Percentiles rank a stretch among this genome's conserved stretches.
These are phyloP conservation scores for Trichoderma asperellum DNA, from an alignment of 2,329 filamentous ascomycete genomes.

Conservation along the genomic window DNA sequence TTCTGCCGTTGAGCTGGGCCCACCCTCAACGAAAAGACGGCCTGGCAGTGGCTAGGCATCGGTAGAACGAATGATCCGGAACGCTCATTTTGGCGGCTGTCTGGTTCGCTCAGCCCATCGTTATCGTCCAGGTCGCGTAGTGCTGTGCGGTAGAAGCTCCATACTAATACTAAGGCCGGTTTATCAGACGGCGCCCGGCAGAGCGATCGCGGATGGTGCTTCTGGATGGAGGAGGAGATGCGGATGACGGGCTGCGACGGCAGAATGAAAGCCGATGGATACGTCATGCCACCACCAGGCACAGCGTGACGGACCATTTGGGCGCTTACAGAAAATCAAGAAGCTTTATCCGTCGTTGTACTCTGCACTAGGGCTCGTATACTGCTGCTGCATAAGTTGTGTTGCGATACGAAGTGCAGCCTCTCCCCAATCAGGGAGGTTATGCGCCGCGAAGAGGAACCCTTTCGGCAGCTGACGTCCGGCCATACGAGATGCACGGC, in stretches of 20 bases:
- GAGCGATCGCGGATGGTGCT: not conserved
- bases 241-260: not conserved
- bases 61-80: conserved; percentile 28
- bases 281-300: conserved; percentile 24
- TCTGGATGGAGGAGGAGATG: not conserved
- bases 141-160: not conserved
- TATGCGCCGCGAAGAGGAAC: conserved; percentile 12
- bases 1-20: conserved; percentile 26
- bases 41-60: not conserved
- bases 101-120: not conserved
- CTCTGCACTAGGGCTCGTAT: not conserved
- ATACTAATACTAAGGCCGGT: not conserved
- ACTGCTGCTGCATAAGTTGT: conserved; percentile 15
- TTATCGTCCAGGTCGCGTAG: not conserved
- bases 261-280: conserved; percentile 2
- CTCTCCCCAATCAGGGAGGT: conserved; percentile 18
- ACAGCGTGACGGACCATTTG: conserved; percentile 6
- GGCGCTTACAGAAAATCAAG: conserved; percentile 3
- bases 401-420: conserved; percentile 1
- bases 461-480: conserved; percentile 27
- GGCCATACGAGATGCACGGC: conserved; percentile 26
- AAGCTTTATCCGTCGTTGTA: not conserved
- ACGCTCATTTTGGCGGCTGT: not conserved
- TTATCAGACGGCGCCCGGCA: not conserved
- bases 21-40: conserved; percentile 17